Base-by-base conservation (phyloP, 2,329 filamentous ascomycete species). In the Eutypa lata region DNA sequence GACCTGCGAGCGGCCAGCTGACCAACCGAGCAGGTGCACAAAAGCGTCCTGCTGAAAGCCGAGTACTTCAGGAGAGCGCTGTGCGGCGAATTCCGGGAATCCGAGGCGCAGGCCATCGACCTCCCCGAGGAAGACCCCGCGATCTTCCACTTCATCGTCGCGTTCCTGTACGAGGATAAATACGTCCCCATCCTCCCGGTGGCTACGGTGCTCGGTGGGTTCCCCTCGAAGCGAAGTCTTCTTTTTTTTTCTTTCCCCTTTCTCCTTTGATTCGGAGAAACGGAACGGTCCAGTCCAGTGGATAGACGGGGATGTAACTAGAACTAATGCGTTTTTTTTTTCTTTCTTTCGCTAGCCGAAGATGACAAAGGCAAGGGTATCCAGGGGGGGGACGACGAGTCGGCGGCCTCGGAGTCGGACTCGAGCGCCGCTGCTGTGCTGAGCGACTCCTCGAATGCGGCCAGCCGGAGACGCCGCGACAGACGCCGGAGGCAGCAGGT, bases 81-180 rank as follows among this genome's bases (percentile, higher is more conserved):
- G 7, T 73, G 73, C 53, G 77, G 77, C 35, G 65, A 68, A 24
- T 81, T 79, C 57, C 69, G 61, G 48, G 78, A 81, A 59, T 71
- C 75, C 2, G 68, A 67, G 19, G 68, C 73, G 16, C 75, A 79
- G 55, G 70, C 71, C 14, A 72, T 81, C 49, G 70, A 77, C 58
- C 65, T 81, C 1, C 77, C 76, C 0, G 77, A 80, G 53, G 78
- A 81, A 54, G 71, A 79, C 56, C 76, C 78, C 3, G 71, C 73
- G 50, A 72, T 78, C 46, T 81, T 81, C 55, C 75, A 78, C 53
- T 78, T 79, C 55, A 63, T 81, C 42, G 66, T 81, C 35, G 75
- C 76, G n/a, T 80, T 73, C 48, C 64, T 80, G 13, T 80, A 79
- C 57, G 76, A 80, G 57, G 72, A 69, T 19, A 72, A 65, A 51